Conservation (phyloP, 2,329 filamentous ascomycete species). For the Fusarium sp. region DNA sequence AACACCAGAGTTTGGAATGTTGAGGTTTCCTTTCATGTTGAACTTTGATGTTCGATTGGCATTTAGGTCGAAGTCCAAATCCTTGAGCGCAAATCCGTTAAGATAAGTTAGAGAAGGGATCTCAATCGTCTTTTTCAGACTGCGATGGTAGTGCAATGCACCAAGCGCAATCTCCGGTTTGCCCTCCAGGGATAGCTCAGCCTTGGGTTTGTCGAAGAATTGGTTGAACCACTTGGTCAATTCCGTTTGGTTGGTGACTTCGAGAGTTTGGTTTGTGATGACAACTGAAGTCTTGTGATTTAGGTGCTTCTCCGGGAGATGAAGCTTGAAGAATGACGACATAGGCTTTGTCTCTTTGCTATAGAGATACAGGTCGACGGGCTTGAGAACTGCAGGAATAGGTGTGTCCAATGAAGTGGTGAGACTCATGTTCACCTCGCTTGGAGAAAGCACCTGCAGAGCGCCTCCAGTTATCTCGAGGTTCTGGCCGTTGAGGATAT, state of each 20-base stretch:
- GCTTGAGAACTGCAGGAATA: slow-evolving; percentile 54
- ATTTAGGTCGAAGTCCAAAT: slow-evolving; percentile 57
- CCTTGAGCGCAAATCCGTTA: slow-evolving; percentile 55
- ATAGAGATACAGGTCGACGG: slow-evolving; percentile 57
- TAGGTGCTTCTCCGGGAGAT: slow-evolving; percentile 52
- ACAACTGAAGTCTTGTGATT: slow-evolving; percentile 55
- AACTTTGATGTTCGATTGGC: slow-evolving; percentile 53
- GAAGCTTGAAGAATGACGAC: slow-evolving; percentile 43
- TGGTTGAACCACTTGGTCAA: slow-evolving; percentile 56
- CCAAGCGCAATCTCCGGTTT: slow-evolving; percentile 57
- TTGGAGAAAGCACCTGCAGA: slow-evolving; percentile 53
- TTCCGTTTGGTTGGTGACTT: slow-evolving; percentile 56
- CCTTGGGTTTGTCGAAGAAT: slow-evolving; percentile 56
- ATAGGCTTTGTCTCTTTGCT: slow-evolving; percentile 52
- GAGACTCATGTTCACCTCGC: slow-evolving; percentile 54
- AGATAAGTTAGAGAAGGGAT: slow-evolving; percentile 58
- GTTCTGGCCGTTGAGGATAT: slow-evolving; percentile 58
- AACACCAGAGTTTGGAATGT: slow-evolving; percentile 60
- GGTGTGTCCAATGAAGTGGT: slow-evolving; percentile 56
- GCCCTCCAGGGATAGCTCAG: slow-evolving; percentile 56
- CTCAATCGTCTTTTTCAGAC: slow-evolving; percentile 59
- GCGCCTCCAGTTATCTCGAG: slow-evolving; percentile 56
- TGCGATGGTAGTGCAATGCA: slow-evolving; percentile 54
- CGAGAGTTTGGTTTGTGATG: slow-evolving; percentile 53
- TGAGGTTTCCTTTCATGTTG: slow-evolving; percentile 59